phyloP scores from a whole-genome alignment of 2,329 filamentous ascomycete species.

The Elsinoe australis region DNA sequence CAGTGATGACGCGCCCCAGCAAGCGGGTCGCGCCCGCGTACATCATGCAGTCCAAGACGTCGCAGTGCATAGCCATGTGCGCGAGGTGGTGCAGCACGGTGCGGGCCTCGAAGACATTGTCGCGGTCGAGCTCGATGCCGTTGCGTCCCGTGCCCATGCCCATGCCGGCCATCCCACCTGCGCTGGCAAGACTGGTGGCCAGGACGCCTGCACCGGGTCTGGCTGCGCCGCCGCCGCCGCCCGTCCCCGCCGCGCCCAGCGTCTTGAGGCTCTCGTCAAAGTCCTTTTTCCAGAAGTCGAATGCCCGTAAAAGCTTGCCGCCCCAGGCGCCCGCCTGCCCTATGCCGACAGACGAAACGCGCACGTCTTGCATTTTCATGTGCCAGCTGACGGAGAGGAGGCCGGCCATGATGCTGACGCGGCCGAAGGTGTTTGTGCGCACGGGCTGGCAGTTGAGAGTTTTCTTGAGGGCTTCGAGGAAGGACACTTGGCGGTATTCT shows the following conservation, averaged over 20 bases:
- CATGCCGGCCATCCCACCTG: not conserved
- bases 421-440: conserved; percentile 84
- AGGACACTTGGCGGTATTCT: conserved; percentile 75
- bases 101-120: conserved; percentile 76
- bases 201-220: conserved; percentile 19
- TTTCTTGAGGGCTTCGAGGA: conserved; percentile 83
- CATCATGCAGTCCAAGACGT: conserved; percentile 95
- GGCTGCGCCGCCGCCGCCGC: conserved; percentile 16
- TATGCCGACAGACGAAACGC: conserved; percentile 78
- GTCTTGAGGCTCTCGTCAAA: conserved; percentile 66
- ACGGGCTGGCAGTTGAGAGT: conserved; percentile 81
- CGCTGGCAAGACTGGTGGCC: too few relatives aligned
- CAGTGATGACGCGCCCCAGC: conserved; percentile 75
- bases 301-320: conserved; percentile 72
- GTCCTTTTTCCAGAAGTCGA: conserved; percentile 87
- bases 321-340: conserved; percentile 90
- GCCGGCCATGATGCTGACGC: conserved; percentile 89
- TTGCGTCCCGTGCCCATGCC: conserved; percentile 21
- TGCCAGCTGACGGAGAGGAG: conserved; percentile 92
- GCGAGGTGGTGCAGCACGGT: conserved; percentile 88
- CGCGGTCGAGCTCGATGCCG: conserved; percentile 40
- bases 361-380: conserved; percentile 91
- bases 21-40: conserved; percentile 81
- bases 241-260: conserved; percentile 31
- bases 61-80: conserved; percentile 96